These are phyloP conservation scores for Geotrichum australiense DNA, from an alignment of 1,139 yeast species.

Conservation along the genomic window DNA sequence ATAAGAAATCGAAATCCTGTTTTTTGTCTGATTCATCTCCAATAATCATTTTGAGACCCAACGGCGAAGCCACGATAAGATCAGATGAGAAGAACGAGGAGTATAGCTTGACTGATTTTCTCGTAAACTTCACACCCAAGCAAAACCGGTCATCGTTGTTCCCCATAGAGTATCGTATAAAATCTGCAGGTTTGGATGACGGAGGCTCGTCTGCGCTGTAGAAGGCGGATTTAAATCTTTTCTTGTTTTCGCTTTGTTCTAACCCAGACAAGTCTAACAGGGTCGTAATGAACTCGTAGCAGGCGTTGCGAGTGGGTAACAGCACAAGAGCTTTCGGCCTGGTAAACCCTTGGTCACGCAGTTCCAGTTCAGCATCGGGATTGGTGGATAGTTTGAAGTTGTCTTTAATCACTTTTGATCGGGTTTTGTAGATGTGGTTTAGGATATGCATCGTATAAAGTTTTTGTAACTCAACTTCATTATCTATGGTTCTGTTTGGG, in stretches of 20 bases:
- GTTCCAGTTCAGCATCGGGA: conserved; percentile 49
- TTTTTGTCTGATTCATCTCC: conserved; percentile 41
- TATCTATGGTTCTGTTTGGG: conserved; percentile 46
- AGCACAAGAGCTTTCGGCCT: conserved; percentile 81
- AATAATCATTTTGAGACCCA: conserved; percentile 77
- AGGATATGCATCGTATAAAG: conserved; percentile 65
- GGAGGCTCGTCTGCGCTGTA: conserved; percentile 45
- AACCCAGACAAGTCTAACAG: conserved; percentile 58
- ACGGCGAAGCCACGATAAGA: conserved; percentile 82
- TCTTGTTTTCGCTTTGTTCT: conserved; percentile 73
- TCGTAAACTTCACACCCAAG: conserved; percentile 79
- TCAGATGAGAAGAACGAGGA: conserved; percentile 83
- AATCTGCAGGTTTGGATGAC: conserved; percentile 71
- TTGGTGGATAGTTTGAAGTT: conserved; percentile 48
- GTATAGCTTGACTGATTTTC: conserved; percentile 77
- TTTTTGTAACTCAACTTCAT: conserved; percentile 48
- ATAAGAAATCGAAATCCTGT: conserved; percentile 58
- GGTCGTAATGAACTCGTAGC: conserved; percentile 60
- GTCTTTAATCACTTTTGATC: conserved; percentile 74
- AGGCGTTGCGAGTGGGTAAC: conserved; percentile 77
- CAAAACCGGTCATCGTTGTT: conserved; percentile 90
- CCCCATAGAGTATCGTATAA: conserved; percentile 73
- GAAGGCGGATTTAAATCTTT: conserved; percentile 68
- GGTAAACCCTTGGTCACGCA: conserved; percentile 91
- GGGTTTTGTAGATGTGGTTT: conserved; percentile 79